Base-by-base conservation (phyloP, 2,329 filamentous ascomycete genomes). In the Clathrospora elynae region DNA sequence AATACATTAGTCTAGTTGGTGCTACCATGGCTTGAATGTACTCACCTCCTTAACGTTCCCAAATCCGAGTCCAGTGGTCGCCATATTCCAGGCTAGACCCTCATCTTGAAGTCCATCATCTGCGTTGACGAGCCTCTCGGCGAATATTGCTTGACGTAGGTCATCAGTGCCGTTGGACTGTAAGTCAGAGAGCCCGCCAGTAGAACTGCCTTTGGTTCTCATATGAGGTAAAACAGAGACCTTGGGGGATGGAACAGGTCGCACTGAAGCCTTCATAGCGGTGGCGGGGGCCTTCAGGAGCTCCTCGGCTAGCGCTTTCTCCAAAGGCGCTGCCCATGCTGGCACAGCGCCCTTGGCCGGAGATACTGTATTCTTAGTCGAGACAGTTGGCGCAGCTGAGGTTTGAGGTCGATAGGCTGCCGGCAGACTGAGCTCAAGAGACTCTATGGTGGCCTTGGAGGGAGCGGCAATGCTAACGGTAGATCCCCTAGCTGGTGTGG, bases 221-320 rank as follows among this genome's bases (percentile, higher is more conserved):
- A 45, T 16, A 23, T 48, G 43, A 0, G 40, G 44, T 5, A 40
- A 44, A 9, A 48, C 16, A 0, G 48, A 51, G 2, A n/a, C 19
- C n/a, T 37, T 28, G 7, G 9, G 34, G 9, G 17, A 6, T 28
- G 14, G 5, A 30, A 7, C 17, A 23, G 12, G 10, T 10, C 8
- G n/a, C 18, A 16, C n/a, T 8, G 14, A 11, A 22, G 17, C 14
- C 24, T 25, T 19, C 19, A 13, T 12, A 2, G 6, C 26, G 11
- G n/a, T n/a, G n/a, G n/a, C n/a, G n/a, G n/a, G n/a, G n/a, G n/a
- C n/a, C n/a, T n/a, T n/a, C n/a, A n/a, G n/a, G n/a, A n/a, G n/a
- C n/a, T 40, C 24, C 28, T 46, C 42, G 1, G 35, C 25, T 1
- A 50, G 26, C 6, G 22, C 19, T 22, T 50, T 43, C 22, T 43